Conservation (phyloP, 257 asterid species). For the Echium plantagineum region DNA sequence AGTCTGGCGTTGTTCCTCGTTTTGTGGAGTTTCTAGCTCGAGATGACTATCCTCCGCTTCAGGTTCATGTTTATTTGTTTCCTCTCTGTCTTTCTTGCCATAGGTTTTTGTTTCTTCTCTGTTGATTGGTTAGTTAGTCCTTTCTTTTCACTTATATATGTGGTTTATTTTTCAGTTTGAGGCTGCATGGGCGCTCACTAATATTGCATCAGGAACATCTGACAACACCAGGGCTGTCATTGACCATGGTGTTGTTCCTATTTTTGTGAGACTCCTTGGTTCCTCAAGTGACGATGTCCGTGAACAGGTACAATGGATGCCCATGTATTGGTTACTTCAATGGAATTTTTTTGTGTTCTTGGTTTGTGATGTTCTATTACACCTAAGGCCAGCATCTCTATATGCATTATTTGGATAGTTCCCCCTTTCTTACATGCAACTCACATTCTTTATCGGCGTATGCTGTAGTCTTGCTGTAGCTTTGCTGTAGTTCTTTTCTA, state of each 20-base stretch:
- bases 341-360: background rate
- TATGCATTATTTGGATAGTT: no score
- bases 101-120: background rate
- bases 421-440: no score
- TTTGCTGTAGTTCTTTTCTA: background rate
- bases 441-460: background rate
- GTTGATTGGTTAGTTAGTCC: constrained; percentile 3
- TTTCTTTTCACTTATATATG: background rate
- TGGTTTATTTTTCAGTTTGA: background rate
- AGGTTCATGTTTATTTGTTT: constrained; percentile 19
- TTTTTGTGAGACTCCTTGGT: background rate
- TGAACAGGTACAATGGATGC: background rate
- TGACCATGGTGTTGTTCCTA: background rate
- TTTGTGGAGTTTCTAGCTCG: constrained; percentile 32
- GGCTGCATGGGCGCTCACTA: background rate
- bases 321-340: background rate
- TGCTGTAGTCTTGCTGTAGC: background rate
- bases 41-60: constrained; percentile 48
- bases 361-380: no score
- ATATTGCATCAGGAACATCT: background rate
- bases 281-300: background rate
- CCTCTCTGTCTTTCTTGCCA: no score
- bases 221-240: background rate
- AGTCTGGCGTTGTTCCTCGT: constrained; percentile 13
- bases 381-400: no score